Evolutionary conservation across 495 filamentous ascomycete species (phyloP), one percentile per base, ranked within the genome.

Genomic region (Thozetella sp.): DNA sequence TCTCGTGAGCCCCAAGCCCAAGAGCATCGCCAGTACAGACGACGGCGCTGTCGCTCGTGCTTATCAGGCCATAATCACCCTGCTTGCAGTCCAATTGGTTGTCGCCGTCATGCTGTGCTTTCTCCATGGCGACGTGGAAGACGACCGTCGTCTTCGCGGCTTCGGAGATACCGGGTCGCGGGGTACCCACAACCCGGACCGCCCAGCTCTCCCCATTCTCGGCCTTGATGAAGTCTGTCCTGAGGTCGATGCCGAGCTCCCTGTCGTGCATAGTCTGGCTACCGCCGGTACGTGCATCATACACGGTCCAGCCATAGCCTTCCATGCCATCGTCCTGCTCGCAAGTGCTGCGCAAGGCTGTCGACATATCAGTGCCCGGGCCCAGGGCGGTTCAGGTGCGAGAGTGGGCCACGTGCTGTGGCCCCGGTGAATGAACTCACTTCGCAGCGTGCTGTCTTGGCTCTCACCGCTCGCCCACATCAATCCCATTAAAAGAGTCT

Each of bases 221-320:
- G 55, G 95, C 82, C 73, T 97, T 97, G 61, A 96, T 81, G 72
- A 96, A 97, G 56, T 88, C 86, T 20, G 93, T 96, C 20, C 85
- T 90, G 59, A 97, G 81, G 75, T 97, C 92, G 55, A 97, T 79
- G 45, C 79, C 82, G 70, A 97, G 97, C 25, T 85, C 87, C 17
- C 84, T 85, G 66, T 97, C 93, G 63, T 91, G 88, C 53, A 97
- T 90, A n/a, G 87, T 90, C 74, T 97, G 90, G 12, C 85, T 80
- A 51, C 93, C 93, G 62, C 93, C 93, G 48, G 78, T 87, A 51
- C 93, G 82, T 13, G 90, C 84, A 70, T 97, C 93, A 73, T 95
- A 97, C 67, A 93, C 82, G 61, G 96, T 92, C 93, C 93, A 97
- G 60, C 93, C 93, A 69, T 97, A 97, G 46, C 93, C 92, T 23